A percentile compares a stretch with the other conserved stretches of the same genome.
phyloP scores from a whole-genome alignment of 345 rosid species.

The Melastoma malabathricum region DNA sequence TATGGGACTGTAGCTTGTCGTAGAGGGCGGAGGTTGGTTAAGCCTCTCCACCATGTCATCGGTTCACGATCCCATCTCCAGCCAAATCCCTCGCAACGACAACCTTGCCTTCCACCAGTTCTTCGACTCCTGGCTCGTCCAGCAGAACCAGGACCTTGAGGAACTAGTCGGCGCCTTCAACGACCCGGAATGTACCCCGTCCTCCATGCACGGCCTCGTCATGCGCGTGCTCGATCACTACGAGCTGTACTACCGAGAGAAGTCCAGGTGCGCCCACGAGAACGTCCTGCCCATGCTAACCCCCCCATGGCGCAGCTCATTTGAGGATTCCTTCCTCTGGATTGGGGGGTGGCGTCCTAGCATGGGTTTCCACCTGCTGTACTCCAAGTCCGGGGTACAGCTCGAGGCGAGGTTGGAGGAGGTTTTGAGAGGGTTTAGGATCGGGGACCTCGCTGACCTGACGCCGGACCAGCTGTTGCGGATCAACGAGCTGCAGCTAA shows the following conservation, averaged over 20 bases:
- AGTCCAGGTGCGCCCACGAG: constrained; percentile 18
- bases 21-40: too few relatives aligned
- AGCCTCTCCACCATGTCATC: too few relatives aligned
- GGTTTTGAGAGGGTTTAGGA: constrained; percentile 18
- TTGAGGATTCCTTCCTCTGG: constrained; percentile 41
- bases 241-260: constrained; percentile 25
- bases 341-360: constrained; percentile 43
- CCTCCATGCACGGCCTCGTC: constrained; percentile 8
- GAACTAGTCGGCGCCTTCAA: constrained; percentile 19
- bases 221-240: constrained; percentile 25
- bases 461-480: constrained; percentile 18
- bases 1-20: too few relatives aligned
- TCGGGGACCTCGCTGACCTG: constrained; percentile 26
- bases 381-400: constrained; percentile 34
- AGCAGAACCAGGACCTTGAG: constrained; percentile 23
- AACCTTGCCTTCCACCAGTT: constrained; percentile 20
- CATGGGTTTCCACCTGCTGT: constrained; percentile 38
- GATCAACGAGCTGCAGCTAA: constrained; percentile 21
- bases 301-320: constrained; percentile 31
- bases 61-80: too few relatives aligned
- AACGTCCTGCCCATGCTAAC: constrained; percentile 22
- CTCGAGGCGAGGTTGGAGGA: constrained; percentile 18
- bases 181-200: neutral
- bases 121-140: constrained; percentile 28
- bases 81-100: too few relatives aligned